Percentiles rank a stretch among this genome's conserved stretches.
Conservation (phyloP, 108 stramenopile genomes). For the Fragilaria crotonensis region DNA sequence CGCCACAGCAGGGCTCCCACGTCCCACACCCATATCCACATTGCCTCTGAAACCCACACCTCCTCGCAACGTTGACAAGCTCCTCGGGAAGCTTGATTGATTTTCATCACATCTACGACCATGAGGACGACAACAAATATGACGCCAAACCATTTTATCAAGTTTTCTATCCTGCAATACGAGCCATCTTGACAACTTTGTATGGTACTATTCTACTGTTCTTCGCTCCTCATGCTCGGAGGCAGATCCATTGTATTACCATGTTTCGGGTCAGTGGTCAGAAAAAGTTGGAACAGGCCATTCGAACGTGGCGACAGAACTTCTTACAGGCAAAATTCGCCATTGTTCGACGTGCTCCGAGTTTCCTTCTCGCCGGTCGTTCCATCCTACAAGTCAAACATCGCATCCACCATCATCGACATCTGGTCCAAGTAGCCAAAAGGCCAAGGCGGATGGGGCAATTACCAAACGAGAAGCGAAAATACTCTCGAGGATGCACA, state of each 20-base stretch:
- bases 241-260: conserved; percentile 4
- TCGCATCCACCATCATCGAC: not conserved
- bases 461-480: conserved; percentile 1
- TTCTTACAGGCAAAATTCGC: not conserved
- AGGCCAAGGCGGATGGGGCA: conserved; percentile 1
- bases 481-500: not conserved
- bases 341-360: not conserved
- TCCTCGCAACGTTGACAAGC: too few species aligned
- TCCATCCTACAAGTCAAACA: not conserved
- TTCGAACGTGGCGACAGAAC: not conserved
- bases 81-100: too few species aligned
- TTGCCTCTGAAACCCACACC: too few species aligned
- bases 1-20: too few species aligned
- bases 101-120: too few species aligned
- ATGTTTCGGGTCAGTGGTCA: conserved; percentile 3
- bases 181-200: not conserved
- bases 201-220: conserved; percentile 6
- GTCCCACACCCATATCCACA: too few species aligned
- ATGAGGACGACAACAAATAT: not conserved
- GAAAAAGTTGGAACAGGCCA: not conserved
- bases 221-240: not conserved
- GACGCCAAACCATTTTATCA: not conserved
- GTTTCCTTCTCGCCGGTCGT: not conserved
- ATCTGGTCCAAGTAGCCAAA: not conserved
- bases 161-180: not conserved